Base-by-base conservation (phyloP, 2,329 filamentous ascomycete genomes). In the Phaeosphaeria sp. region DNA sequence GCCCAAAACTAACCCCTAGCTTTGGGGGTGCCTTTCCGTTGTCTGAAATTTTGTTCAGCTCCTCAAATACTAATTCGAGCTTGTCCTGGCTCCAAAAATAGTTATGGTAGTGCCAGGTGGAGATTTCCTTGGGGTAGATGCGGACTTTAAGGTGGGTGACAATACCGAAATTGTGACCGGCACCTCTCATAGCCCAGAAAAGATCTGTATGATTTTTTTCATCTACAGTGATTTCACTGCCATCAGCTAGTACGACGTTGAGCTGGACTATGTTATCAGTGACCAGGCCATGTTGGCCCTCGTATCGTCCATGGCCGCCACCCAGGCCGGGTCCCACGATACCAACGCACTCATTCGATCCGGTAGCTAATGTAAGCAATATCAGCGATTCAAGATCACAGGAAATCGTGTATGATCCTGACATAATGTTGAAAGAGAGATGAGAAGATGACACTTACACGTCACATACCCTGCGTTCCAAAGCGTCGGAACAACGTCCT, bases 241-340 rank as follows among this genome's bases (percentile, higher is more conserved):
- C 83, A 59, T 83, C 70, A 13, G 83, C 81, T 0, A 85, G 74
- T 0, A 86, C 83, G 2, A 86, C 66, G 27, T 82, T 78, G 69
- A 83, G 69, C 0, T 80, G 81, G 9, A 85, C 55, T 33, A 86
- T 78, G 49, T 87, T 80, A 64, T 87, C 85, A 1, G 80, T 71
- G 3, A 83, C 69, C 3, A 87, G 78, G 1, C 85, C 84, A 57
- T 86, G 73, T 30, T 75, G 78, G 0, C 84, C 83, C 67, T 85
- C 80, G 7, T 84, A 78, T 71, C 78, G 78, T 39, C 85, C 84
- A 67, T 85, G 81, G 6, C 86, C 85, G 51, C 86, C 86, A 5
- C 86, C 85, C 0, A 88, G 79, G 0, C 75, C 82, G 0, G 82
- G 83, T 0, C 80, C 81, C 2, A 82, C 59, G 40, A 76, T 60